phyloP scores from a whole-genome alignment of 805 yeast genomes.

The Cyberlindnera suaveolens region DNA sequence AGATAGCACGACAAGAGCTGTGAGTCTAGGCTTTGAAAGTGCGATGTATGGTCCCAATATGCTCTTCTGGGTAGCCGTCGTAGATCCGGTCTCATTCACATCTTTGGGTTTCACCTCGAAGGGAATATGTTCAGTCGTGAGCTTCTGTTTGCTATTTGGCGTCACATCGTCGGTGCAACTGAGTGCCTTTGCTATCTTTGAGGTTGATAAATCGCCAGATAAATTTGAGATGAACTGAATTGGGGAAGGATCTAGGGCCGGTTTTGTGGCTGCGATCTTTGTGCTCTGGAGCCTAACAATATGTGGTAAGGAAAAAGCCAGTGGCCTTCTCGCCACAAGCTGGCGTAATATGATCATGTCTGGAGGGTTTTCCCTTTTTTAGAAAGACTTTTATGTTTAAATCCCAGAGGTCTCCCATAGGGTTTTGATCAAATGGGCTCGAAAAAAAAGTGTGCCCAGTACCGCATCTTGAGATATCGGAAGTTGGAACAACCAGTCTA shows the following conservation, averaged over 20 bases:
- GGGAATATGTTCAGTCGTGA: constrained; percentile 36
- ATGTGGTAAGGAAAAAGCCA: not conserved
- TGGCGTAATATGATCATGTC: not conserved
- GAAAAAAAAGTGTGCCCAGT: no score
- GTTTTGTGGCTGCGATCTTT: not conserved
- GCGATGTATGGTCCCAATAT: constrained; percentile 58
- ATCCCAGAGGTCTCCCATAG: no score
- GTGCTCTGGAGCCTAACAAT: no score
- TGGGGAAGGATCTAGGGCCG: constrained; percentile 28
- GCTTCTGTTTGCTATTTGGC: not conserved
- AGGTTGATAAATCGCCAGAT: constrained; percentile 5
- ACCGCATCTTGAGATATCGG: no score
- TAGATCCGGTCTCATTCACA: constrained; percentile 22
- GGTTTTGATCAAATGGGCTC: no score
- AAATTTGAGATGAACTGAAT: constrained; percentile 33
- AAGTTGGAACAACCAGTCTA: no score
- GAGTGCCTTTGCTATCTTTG: constrained; percentile 22
- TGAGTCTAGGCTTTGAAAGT: constrained; percentile 85
- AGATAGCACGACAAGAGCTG: constrained; percentile 82
- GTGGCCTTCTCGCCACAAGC: not conserved
- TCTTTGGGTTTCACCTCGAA: constrained; percentile 47
- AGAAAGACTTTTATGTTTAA: no score
- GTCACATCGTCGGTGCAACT: constrained; percentile 12
- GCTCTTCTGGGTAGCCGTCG: constrained; percentile 16
- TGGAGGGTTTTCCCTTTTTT: no score